Evolutionary conservation across 2,329 filamentous ascomycete genomes (phyloP), one percentile per base, ranked within the genome.

Genomic region (Aspergillus phoenicis): DNA sequence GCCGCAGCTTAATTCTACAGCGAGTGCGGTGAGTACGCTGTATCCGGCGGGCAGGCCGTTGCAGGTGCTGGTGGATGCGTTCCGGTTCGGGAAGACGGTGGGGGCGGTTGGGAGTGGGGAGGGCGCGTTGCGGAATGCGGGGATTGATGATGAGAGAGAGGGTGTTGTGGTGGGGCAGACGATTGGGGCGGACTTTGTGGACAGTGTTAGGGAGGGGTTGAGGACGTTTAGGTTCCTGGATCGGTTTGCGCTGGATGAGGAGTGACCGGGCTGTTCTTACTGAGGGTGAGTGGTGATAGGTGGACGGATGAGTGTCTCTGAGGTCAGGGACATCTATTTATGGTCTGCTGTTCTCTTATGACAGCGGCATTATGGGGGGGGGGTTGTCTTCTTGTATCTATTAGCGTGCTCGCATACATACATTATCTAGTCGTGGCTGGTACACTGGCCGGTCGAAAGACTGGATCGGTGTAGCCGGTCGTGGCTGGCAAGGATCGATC

Each of bases 31-130:
- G 41, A 45, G 24, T 1, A 80, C 88, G 0, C 78, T 91, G 6
- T 91, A 84, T 73, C 89, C 89, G 0, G 78, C 83, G 2, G 85
- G 85, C 1, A 81, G 88, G 0, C 89, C 89, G 0, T 74, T 82
- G 2, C 83, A 89, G 77, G 88, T 91, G 54, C 72, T 91, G 17
- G 71, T 80, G 15, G 84, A 88, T 68, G 85, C 82, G 0, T 91
- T 86, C 76, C 79, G 84, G 24, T 91, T 87, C 80, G 89, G 88
- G 4, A 92, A 92, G 80, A 87, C 89, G 0, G 78, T 91, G 24
- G 88, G 80, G 13, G 85, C 84, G 28, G 65, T 90, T 1, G 88
- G 87, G 1, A 73, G 69, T 11, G 75, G 75, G 0, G 75, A 66
- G n/a, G 57, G 60, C 20, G 73, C 80, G 4, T 73, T 85, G 5